phyloP scores from a whole-genome alignment of 2,329 filamentous ascomycete genomes.

The Pseudogymnoascus sp. region DNA sequence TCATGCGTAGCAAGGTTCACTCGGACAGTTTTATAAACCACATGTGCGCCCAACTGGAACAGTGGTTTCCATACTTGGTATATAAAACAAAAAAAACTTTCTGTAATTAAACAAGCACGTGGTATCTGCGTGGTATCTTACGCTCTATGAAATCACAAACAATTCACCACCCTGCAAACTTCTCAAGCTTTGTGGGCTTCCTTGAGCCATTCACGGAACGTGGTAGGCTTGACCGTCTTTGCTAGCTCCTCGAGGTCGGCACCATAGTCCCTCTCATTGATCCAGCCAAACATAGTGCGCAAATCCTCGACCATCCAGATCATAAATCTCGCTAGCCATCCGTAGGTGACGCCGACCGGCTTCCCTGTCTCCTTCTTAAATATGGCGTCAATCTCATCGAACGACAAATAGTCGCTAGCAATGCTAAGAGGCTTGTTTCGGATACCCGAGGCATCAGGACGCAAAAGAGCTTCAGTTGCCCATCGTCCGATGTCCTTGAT shows the following conservation, averaged over 20 bases:
- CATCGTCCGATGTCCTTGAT: conserved; percentile 40
- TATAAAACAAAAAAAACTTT: background rate
- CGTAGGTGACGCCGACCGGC: conserved; percentile 23
- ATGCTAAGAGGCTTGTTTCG: conserved; percentile 33
- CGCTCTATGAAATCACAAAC: background rate
- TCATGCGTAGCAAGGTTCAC: background rate
- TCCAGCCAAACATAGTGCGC: conserved; percentile 26
- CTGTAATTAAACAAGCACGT: background rate
- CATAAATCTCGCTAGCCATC: conserved; percentile 20
- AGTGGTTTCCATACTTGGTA: background rate
- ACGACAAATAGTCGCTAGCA: conserved; percentile 40
- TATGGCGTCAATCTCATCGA: conserved; percentile 26
- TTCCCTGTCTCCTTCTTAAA: conserved; percentile 27
- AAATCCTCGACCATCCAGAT: conserved; percentile 24
- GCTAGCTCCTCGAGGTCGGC: conserved; percentile 32
- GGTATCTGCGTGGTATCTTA: background rate
- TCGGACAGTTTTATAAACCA: background rate
- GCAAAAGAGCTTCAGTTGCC: conserved; percentile 36
- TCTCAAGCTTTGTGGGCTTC: background rate
- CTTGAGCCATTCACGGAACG: conserved; percentile 4
- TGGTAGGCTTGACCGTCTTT: conserved; percentile 18
- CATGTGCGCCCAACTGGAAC: background rate
- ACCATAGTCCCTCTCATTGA: conserved; percentile 23
- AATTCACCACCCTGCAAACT: background rate
- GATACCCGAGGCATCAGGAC: conserved; percentile 32